Percentiles rank a stretch among this genome's conserved stretches.
These are phyloP conservation scores for Talinum fruticosum DNA, from an alignment of 148 eudicot genomes.

Conservation along the genomic window DNA sequence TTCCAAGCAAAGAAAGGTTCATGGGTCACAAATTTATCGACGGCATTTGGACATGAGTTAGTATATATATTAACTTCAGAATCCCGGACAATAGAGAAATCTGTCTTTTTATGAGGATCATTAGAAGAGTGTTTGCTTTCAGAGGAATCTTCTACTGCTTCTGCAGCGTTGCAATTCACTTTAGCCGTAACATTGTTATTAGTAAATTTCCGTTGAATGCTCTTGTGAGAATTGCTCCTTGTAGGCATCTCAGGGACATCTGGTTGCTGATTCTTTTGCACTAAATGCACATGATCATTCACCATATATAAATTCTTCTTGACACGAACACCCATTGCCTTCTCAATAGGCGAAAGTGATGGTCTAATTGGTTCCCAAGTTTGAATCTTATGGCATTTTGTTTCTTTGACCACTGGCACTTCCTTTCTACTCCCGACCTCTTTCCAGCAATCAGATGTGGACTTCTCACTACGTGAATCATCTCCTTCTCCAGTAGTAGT, in stretches of 20 bases:
- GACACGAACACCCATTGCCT: slow-evolving; percentile 51
- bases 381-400: slow-evolving; percentile 38
- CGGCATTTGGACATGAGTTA: slow-evolving; percentile 2
- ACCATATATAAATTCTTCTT: slow-evolving; percentile 34
- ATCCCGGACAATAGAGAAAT: not conserved
- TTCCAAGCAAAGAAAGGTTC: slow-evolving; percentile 51
- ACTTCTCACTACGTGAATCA: slow-evolving; percentile 41
- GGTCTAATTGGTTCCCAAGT: slow-evolving; percentile 62
- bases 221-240: slow-evolving; percentile 33
- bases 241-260: slow-evolving; percentile 32
- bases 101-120: not conserved
- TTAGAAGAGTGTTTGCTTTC: slow-evolving; percentile 12
- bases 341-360: slow-evolving; percentile 53
- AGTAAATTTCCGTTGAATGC: slow-evolving; percentile 29
- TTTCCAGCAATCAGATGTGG: slow-evolving; percentile 24
- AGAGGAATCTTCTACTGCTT: slow-evolving; percentile 9
- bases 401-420: slow-evolving; percentile 27
- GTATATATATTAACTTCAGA: slow-evolving; percentile 9
- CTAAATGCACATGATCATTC: slow-evolving; percentile 21
- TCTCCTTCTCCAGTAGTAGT: slow-evolving; percentile 31
- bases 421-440: slow-evolving; percentile 35
- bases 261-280: slow-evolving; percentile 32
- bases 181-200: slow-evolving; percentile 26
- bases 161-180: not conserved
- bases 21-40: slow-evolving; percentile 18